Base-by-base conservation (phyloP, 495 filamentous ascomycete genomes). In the Pseudoneurospora amorphoporcata region DNA sequence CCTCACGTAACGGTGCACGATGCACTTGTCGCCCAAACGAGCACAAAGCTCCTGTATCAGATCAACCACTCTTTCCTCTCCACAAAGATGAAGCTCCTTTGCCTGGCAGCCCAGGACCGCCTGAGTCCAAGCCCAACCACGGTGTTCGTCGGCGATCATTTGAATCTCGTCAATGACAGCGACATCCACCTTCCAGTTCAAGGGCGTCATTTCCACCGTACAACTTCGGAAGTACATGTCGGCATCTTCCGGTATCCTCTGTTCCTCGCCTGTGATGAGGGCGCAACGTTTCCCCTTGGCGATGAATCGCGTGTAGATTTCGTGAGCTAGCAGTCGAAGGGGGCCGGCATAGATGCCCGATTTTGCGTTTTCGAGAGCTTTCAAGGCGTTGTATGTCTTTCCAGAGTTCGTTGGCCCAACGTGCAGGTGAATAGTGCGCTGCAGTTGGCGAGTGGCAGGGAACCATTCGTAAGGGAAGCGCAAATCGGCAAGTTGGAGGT, bases 101-200 rank as follows among this genome's bases (percentile, higher is more conserved):
- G 92, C 95, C 79, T 90, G 88, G 5, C 95, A 81, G 35, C 95
- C 96, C 19, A 99, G 85, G 10, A 98, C 86, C 38, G 95, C 95
- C 78, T 94, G 90, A 7, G 95, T 97, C 96, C 96, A 99, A 39
- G 95, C 96, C 94, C 94, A 98, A 3, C 96, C 96, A 68, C 96
- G 91, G 1, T 91, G 40, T 70, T 77, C 75, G 76, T 93, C 89
- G 23, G 90, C 91, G 71, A 98, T 94, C 95, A 98, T 98, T 79
- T 99, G 96, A 72, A 98, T 98, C 83, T 99, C 95, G 77, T 99
- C 95, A 71, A 99, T 93, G 75, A 99, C 95, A 9, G 93, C 94
- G 70, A 98, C 95, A 68, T 98, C 95, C 39, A 94, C 88, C 4
- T 76, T 74, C 16, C 76, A 77, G 71, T 90, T 91, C 10, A 97